A percentile compares a stretch with the other conserved stretches of the same genome.
phyloP scores from a whole-genome alignment of 2,329 filamentous ascomycete species.

The Talaromyces marneffei region DNA sequence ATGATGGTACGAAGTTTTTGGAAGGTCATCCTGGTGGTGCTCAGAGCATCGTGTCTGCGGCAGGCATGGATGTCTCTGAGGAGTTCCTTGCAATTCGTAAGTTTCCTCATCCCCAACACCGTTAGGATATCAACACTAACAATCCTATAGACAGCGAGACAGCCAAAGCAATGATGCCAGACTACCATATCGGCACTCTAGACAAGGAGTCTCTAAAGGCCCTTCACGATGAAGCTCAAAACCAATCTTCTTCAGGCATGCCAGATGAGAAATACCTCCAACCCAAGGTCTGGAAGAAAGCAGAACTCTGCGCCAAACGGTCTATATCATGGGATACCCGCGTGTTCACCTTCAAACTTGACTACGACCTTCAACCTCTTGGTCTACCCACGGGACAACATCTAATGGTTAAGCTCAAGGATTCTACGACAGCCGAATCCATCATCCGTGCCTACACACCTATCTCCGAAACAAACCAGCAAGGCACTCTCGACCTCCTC shows the following conservation, averaged over 20 bases:
- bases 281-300: conserved; percentile 66
- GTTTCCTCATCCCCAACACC: conserved; percentile 23
- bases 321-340: conserved; percentile 69
- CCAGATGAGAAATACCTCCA: conserved; percentile 62
- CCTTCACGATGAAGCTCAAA: conserved; percentile 46
- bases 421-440: conserved; percentile 53
- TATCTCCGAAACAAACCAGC: conserved; percentile 58
- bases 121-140: neutral
- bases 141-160: conserved; percentile 71
- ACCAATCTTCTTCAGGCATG: conserved; percentile 33
- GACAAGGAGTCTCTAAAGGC: conserved; percentile 53
- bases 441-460: conserved; percentile 87
- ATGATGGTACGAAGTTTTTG: conserved; percentile 75
- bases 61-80: conserved; percentile 75
- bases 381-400: conserved; percentile 83
- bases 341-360: conserved; percentile 74
- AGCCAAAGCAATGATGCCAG: conserved; percentile 81
- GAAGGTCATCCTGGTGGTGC: conserved; percentile 81
- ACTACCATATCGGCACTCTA: conserved; percentile 77
- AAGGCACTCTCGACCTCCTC: conserved; percentile 66
- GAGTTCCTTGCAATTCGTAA: conserved; percentile 89
- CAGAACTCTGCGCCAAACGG: conserved; percentile 62
- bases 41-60: conserved; percentile 73
- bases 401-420: conserved; percentile 72
- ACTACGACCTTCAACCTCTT: conserved; percentile 62